Base-by-base conservation (phyloP, 116 monocot genomes). In the Iris pallida region DNA sequence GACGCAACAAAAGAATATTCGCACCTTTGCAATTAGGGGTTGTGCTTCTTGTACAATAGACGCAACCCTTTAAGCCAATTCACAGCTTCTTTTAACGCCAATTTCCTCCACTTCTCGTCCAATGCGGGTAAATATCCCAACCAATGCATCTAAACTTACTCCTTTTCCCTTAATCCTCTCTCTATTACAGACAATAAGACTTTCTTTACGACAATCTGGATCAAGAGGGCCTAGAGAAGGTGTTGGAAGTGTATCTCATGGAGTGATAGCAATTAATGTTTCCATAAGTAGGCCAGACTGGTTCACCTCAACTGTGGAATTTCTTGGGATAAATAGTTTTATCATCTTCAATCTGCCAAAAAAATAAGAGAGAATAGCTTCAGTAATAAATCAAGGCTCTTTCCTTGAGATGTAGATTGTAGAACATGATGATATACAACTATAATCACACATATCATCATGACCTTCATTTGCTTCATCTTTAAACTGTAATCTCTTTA, bases 271-370 rank as follows among this genome's bases (percentile, higher is more conserved):
- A 65, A 94, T 94, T 13, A 85, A 40, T 14, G 94, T 94, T 57
- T 94, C 94, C 94, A 94, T 94, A 57, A 90, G 87, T 58, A 94
- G 94, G 19, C 94, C 94, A n/a, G 94, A 94, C 55, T 94, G 90
- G 68, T 94, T 94, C 64, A 90, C 94, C 44, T 94, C 94, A 53
- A 94, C 83, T 49, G 85, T 60, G 16, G 94, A 89, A 79, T 94
- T 90, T 54, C 82, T 71, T 45, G 94, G 94, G 42, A 94, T 80
- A 20, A 20, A 94, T 74, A 57, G 81, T 87, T 71, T 89, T 90
- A n/a, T 94, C 87, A 85, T 94, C 94, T 55, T 87, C 90, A 69
- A 94, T 74, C 94, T 94, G 74, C 52, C 58, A 75, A 79, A 40
- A 61, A 10, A 62, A 44, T 59, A 30, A 30, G 30, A 30, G 30